Base-by-base conservation (phyloP, 257 asterid genomes). In the Sherardia arvensis region DNA sequence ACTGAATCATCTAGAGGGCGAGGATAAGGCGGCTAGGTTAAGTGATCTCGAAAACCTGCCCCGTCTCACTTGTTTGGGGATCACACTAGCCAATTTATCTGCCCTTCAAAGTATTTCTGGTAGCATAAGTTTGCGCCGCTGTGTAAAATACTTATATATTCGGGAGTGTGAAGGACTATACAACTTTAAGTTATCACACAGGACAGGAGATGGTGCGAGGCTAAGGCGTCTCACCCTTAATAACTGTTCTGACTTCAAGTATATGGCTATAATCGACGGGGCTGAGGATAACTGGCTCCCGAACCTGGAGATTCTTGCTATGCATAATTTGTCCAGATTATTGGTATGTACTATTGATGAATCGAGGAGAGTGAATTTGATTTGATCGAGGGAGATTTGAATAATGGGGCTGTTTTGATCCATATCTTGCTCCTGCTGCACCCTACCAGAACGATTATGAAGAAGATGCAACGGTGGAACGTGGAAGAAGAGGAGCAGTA, bases 91-190 rank as follows among this genome's bases (percentile, higher is more conserved):
- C 15, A 48, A 71, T 49, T 25, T 73, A 57, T 64, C 76, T 12
- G 47, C 83, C 59, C 60, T 81, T 53, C 34, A 56, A 54, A 68
- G 70, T 36, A 65, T 77, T 10, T 78, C 83, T 2, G 58, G 73
- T 18, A 77, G 80, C 32, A 36, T 43, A 10, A 65, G 12, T 11
- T 33, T 81, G 71, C 73, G 78, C 43, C 53, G 67, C 5, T 68
- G 81, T 61, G 74, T 81, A 40, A 76, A 81, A 60, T 78, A 73
- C 69, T 70, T 81, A 18, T 78, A 71, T 79, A 78, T 81, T 56
- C 76, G 69, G 64, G 83, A 78, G 69, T 81, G 86, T 65, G 78
- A 72, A 58, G 86, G 83, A 32, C 72, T 81, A 43, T 38, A 64
- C 14, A 36, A 71, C 57, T 73, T 81, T 65, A 72, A 77, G 53